Base-by-base conservation (phyloP, 352 stramenopile genomes). In the Phytophthora chlamydospora region DNA sequence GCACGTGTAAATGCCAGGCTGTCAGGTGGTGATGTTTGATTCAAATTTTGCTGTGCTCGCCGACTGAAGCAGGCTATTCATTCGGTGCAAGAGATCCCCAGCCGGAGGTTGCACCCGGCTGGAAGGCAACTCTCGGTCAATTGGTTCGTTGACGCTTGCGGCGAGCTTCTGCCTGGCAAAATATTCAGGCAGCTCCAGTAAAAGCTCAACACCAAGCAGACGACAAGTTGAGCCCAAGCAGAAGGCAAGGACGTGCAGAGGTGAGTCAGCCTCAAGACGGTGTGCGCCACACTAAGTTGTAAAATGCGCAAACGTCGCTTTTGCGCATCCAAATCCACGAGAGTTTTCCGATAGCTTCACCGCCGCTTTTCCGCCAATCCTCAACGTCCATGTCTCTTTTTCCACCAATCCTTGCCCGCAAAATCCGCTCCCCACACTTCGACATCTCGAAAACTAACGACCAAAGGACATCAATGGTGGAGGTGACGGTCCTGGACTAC, bases 401-500 rank as follows among this genome's bases (percentile, higher is more conserved):
- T 24, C 21, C 21, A 24, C 21, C 21, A 24, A 24, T 24, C 21
- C 21, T 24, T 24, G 21, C 21, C 34, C 34, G 34, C 34, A n/a
- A n/a, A n/a, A n/a, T n/a, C n/a, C n/a, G 34, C 34, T 39, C 34
- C 34, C 21, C 21, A 24, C 21, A 24, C 21, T 24, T 24, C 21
- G 1, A 24, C 21, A 24, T 24, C 21, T 24, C 21, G 21, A 24
- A 24, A 24, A 24, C 21, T 24, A 14, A 1, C 34, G 14, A 39
- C 34, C 34, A 39, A 11, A 39, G 34, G 21, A 24, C 21, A 24
- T 1, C 31, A 47, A 90, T 91, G 81, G 81, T 91, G 57, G 53
- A 91, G 59, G 83, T 95, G 54, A 89, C 80, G 11, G 76, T 99
- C 27, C 83, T 99, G 6, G 97, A 99, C 78, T 99, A 99, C 70